Evolutionary conservation across 208 protist genomes (phyloP), one percentile per base, ranked within the genome.

Genomic region (Trypanosoma avium): DNA sequence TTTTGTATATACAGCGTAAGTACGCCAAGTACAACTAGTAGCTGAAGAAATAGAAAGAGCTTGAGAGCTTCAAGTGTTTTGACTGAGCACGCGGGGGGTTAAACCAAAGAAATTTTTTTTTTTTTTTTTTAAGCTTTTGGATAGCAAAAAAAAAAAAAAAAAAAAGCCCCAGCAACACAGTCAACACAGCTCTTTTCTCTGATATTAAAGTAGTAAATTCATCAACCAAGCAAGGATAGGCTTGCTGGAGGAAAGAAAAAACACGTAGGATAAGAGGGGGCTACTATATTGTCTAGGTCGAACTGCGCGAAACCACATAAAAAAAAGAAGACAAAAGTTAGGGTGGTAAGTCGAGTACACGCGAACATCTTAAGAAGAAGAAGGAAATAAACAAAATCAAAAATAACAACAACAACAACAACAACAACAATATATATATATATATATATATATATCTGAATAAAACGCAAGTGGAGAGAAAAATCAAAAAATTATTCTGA

Each of bases 11-110:
- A 35, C 15, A 65, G 13, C 40, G 5, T 29, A 26, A 57, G 35
- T 52, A 59, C 50, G 21, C 59, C 13, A 46, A 6, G 61, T 67
- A 67, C 61, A 67, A 67, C 50, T 59, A 58, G 52, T 67, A 67
- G 52, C 40, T 67, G 38, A 60, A 49, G 61, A 49, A 59, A n/a
- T 50, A 57, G 61, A 53, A 46, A 21, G 15, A 66, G 17, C 47
- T 43, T 38, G 36, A 45, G n/a, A n/a, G n/a, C n/a, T n/a, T n/a
- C n/a, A n/a, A n/a, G n/a, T n/a, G n/a, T n/a, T n/a, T n/a, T n/a
- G n/a, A n/a, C n/a, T n/a, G n/a, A n/a, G n/a, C n/a, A n/a, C n/a
- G n/a, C n/a, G n/a, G 35, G 33, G 53, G 15, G 24, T 19, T 46
- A 52, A 27, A 29, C 10, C 10, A 21, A 17, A 15, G n/a, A 54